Evolutionary conservation across 495 filamentous ascomycete genomes (phyloP), one percentile per base, ranked within the genome.

Genomic region (Daldinia childiae): DNA sequence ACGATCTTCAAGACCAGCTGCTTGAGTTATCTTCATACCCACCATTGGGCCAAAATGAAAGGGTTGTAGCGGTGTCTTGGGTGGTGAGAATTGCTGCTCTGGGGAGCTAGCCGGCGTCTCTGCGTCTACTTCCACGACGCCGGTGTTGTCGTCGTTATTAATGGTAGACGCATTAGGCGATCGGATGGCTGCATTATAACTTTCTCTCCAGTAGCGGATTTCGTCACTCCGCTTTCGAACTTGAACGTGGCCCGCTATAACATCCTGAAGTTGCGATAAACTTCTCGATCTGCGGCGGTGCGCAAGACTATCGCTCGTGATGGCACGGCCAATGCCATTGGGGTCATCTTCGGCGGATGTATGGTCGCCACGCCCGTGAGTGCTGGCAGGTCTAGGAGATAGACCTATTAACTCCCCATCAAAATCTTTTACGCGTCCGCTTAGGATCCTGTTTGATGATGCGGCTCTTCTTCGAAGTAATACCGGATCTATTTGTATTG

Each of bases 201-300:
- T 86, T 73, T 85, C 83, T 45, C 86, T 80, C 86, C 86, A 87
- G 67, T 84, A 87, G 21, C 84, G 84, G 26, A 87, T 87, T 73
- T 88, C 86, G 45, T 87, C 86, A 66, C 85, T 87, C 15, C 85
- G 80, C 41, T 86, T 81, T 38, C 86, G 81, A 12, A 75, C 69
- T 11, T 61, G 75, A 1, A 64, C 64, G 12, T 71, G 76, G 4
- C 38, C 36, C 6, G 69, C 73, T 2, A 72, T 70, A 36, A 79
- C 69, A 50, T 82, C 80, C 51, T 82, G 77, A n/a, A 87, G 76
- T n/a, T 85, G 83, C 21, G 82, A 84, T 27, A 87, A 73, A 71
- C 85, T 87, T 43, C 85, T 78, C 7, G 86, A 88, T 56, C 85
- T 81, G 52, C 86, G 80, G 29, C 83, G 84, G 27, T 76, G 76